phyloP scores from a whole-genome alignment of 2,329 filamentous ascomycete genomes.

The Microcera coccophila region DNA sequence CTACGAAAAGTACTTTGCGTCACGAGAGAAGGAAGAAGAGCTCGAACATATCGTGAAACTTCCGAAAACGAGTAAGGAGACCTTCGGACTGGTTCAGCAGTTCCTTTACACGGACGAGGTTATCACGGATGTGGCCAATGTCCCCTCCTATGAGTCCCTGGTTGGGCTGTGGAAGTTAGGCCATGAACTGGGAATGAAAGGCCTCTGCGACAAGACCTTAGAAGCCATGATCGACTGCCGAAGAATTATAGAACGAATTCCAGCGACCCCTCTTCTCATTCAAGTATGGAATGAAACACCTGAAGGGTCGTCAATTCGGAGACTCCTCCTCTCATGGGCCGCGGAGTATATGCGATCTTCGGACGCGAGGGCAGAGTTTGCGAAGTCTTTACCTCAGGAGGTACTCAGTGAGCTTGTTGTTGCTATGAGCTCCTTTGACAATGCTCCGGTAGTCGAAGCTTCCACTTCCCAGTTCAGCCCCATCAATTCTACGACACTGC shows the following conservation, averaged over 20 bases:
- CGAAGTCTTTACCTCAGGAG: constrained; percentile 57
- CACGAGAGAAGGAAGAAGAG: constrained; percentile 31
- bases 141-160: constrained; percentile 52
- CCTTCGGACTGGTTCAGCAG: constrained; percentile 54
- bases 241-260: constrained; percentile 51
- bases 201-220: constrained; percentile 54
- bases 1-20: constrained; percentile 45
- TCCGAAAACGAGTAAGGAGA: constrained; percentile 44
- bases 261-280: constrained; percentile 55
- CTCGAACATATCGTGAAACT: constrained; percentile 51
- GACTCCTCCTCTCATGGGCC: constrained; percentile 57
- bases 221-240: constrained; percentile 56
- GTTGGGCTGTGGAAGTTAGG: constrained; percentile 57
- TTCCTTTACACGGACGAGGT: constrained; percentile 52
- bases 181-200: constrained; percentile 48
- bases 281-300: constrained; percentile 61
- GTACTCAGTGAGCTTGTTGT: constrained; percentile 61
- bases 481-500: constrained; percentile 21
- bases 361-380: constrained; percentile 54
- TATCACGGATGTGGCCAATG: constrained; percentile 37
- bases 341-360: constrained; percentile 61
- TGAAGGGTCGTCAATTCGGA: constrained; percentile 56
- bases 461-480: constrained; percentile 14
- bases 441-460: constrained; percentile 31
- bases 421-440: constrained; percentile 55